Evolutionary conservation across 2,329 filamentous ascomycete genomes (phyloP).

Genomic region (Myriosclerotinia duriaeana): DNA sequence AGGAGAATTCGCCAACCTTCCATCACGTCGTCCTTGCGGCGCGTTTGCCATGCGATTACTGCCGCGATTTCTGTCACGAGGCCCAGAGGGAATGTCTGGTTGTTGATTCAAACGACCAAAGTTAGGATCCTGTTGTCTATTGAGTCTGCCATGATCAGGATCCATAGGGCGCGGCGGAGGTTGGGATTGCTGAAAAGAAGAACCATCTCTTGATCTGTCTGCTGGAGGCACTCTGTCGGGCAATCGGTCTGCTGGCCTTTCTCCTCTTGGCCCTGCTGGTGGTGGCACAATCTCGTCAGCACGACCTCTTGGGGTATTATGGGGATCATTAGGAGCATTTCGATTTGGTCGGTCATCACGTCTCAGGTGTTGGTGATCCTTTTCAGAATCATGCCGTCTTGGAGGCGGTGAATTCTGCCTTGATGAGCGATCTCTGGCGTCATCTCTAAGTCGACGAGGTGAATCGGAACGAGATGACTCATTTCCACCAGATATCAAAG

Average conservation of each 20-base stretch:
- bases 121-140: constrained; percentile 54
- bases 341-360: constrained; percentile 37
- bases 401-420: constrained; percentile 57
- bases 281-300: constrained; percentile 35
- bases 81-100: constrained; percentile 55
- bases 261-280: constrained; percentile 40
- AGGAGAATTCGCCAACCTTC: constrained; percentile 23
- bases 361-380: constrained; percentile 40
- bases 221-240: constrained; percentile 43
- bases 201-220: constrained; percentile 43
- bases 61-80: constrained; percentile 51
- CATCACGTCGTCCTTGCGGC: constrained; percentile 32
- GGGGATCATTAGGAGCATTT: constrained; percentile 28
- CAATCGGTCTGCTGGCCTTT: constrained; percentile 48
- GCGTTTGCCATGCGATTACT: constrained; percentile 32
- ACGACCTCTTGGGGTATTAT: constrained; percentile 31
- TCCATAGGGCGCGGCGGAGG: constrained; percentile 45
- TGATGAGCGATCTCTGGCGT: constrained; percentile 35
- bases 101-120: constrained; percentile 60
- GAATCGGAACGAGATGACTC: constrained; percentile 36
- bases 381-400: constrained; percentile 45
- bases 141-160: constrained; percentile 50
- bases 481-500: constrained; percentile 38
- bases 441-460: constrained; percentile 39
- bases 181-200: constrained; percentile 43